Evolutionary conservation across 345 rosid species (phyloP), one percentile per base, ranked within the genome.

Genomic region (Populus alba): DNA sequence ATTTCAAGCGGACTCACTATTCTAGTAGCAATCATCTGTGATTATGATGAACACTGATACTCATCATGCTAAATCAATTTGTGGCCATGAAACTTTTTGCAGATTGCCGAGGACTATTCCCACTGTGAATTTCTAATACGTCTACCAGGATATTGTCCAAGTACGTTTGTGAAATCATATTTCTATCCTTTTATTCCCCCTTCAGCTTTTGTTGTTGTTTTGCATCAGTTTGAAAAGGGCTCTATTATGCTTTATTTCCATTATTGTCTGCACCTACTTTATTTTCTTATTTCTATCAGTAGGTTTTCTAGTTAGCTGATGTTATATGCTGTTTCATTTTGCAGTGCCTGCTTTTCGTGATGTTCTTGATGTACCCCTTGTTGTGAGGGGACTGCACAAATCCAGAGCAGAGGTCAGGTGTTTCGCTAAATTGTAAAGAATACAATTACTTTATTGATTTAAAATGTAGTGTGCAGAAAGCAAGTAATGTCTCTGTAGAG

Each of bases 101-200:
- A 96, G 99, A 96, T 96, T 81, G 99, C 99, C 15, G 98, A 96
- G 83, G 99, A 96, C 82, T 96, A 96, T 87, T 96, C 98, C 76
- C 94, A 91, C 59, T 92, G 97, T 77, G 98, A 94, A 83, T 94
- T 96, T 87, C 87, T 96, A 37, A 91, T 96, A 79, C 99, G 98
- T 75, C 94, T 96, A 53, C 99, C 99, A 35, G 99, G 99, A 79
- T 96, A 96, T 85, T 96, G 99, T 77, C 99, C 99, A 86, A 96
- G 99, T 96, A 91, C 80, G 97, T 81, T 70, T 8, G 3, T 49
- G 66, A 38, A 25, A 27, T 62, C 68, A 47, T 47, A 47, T 13
- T 33, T 53, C 47, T 70, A 11, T 51, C 8, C 33, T 61, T 82
- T 61, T 41, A 0, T 35, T 39, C 9, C 31, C 65, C 37, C 29